Evolutionary conservation across 2,329 filamentous ascomycete species (phyloP), one percentile per base, ranked within the genome.

Genomic region (Aspergillus glaucus): DNA sequence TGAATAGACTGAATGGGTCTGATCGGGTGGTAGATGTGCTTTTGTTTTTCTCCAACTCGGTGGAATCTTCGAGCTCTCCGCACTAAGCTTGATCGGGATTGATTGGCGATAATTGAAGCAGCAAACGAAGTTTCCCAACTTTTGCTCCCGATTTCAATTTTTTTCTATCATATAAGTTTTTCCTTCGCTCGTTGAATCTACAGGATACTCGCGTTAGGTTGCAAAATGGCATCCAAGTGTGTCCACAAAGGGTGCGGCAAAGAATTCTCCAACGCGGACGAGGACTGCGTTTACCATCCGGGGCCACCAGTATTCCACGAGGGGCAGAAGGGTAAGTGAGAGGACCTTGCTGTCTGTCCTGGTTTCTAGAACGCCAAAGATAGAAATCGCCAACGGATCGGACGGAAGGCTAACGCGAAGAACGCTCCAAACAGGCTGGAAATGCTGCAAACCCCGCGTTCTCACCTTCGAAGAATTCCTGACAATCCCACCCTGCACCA

Each of bases 401-500:
- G 26, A 30, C 9, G 26, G 1, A 4, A 30, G 26, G 26, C 26
- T 30, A 30, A 30, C 7, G 26, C 7, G 26, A 30, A 2, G 26
- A 1, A 30, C 10, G 12, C 26, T 30, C 2, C 10, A 30, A 30
- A 30, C 26, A 96, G 92, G 93, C 65, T 97, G 93, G 92, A 94
- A 95, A 76, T 98, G 93, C 77, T 98, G 93, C 81, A 97, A 96
- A 74, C 86, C 91, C 49, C 87, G 93, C 63, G 90, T 97, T 61
- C 78, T 98, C 61, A 96, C 90, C 51, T 98, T 98, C 68, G 93
- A 98, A 73, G 93, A 98, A 74, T 98, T 98, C 77, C 88, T 98
- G 70, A 71, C 78, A 52, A 97, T 98, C 61, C 77, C 87, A 44
- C 92, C 93, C 34, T 98, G 93, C 78, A 95, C 93, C 22, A 87